These are phyloP conservation scores for Claviceps humidiphila DNA, from an alignment of 2,329 filamentous ascomycete species.

Conservation along the genomic window DNA sequence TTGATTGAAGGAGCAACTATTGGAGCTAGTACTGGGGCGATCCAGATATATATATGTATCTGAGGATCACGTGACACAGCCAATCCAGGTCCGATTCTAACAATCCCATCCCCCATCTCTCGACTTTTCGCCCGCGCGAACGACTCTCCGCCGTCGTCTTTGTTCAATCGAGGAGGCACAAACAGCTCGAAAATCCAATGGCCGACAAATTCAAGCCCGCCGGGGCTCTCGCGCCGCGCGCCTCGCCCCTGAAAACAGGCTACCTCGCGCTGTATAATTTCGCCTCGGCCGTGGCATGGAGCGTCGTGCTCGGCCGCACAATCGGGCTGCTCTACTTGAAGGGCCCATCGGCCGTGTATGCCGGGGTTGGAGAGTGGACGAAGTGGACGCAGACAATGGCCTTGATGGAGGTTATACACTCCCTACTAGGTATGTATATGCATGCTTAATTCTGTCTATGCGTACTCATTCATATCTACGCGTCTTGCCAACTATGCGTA, in stretches of 20 bases:
- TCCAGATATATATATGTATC: too few relatives aligned
- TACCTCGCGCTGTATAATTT: slow-evolving; percentile 85
- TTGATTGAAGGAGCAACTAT: too few relatives aligned
- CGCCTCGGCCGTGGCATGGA: slow-evolving; percentile 65
- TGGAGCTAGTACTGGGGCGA: too few relatives aligned
- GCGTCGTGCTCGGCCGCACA: slow-evolving; percentile 58
- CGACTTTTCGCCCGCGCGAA: too few relatives aligned
- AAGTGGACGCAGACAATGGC: slow-evolving; percentile 78
- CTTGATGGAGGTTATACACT: slow-evolving; percentile 71
- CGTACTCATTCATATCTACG: too few relatives aligned
- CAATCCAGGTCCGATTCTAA: too few relatives aligned
- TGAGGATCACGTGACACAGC: too few relatives aligned
- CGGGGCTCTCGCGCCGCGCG: neutral
- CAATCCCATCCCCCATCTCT: too few relatives aligned
- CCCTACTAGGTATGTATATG: slow-evolving; percentile 48
- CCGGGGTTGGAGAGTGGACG: slow-evolving; percentile 50
- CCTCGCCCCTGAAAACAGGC: slow-evolving; percentile 29
- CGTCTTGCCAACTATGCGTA: too few relatives aligned
- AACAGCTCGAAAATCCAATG: neutral
- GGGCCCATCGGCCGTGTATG: slow-evolving; percentile 47
- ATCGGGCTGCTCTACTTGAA: slow-evolving; percentile 36
- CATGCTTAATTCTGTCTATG: too few relatives aligned
- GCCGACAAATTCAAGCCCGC: neutral
- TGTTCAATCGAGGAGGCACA: too few relatives aligned
- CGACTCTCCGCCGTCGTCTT: too few relatives aligned